A percentile compares a stretch with the other conserved stretches of the same genome.
Conservation (phyloP, 2,329 filamentous ascomycete genomes). For the Penicillium sp. region DNA sequence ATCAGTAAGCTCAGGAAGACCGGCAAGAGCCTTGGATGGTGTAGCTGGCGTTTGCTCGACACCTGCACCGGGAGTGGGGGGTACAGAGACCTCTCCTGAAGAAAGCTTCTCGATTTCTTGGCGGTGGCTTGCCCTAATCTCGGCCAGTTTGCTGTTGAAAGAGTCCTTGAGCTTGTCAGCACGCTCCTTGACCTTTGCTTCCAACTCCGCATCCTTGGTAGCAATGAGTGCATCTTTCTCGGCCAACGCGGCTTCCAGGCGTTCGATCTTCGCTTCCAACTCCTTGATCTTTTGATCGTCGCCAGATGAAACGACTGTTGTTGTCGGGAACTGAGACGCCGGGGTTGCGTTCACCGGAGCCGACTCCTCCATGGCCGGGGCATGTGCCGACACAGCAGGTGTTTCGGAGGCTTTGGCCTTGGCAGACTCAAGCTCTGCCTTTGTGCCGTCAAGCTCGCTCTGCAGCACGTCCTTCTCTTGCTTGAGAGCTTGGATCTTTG, state of each 20-base stretch:
- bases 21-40: constrained; percentile 33
- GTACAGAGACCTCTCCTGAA: constrained; percentile 41
- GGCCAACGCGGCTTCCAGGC: constrained; percentile 54
- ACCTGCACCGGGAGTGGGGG: constrained; percentile 26
- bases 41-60: constrained; percentile 31
- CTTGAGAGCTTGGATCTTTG: constrained; percentile 54
- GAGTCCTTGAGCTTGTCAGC: constrained; percentile 65
- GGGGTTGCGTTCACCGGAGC: constrained; percentile 42
- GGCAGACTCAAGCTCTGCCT: constrained; percentile 56
- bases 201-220: constrained; percentile 53
- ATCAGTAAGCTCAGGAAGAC: constrained; percentile 49
- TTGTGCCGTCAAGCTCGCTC: constrained; percentile 64
- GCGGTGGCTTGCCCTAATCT: constrained; percentile 54
- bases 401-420: constrained; percentile 57
- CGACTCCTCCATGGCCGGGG: constrained; percentile 41
- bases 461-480: constrained; percentile 71
- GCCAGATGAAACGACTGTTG: constrained; percentile 25
- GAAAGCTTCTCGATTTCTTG: constrained; percentile 53
- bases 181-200: constrained; percentile 51
- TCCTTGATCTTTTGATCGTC: constrained; percentile 62
- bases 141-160: constrained; percentile 68
- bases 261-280: constrained; percentile 62
- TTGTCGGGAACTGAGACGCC: constrained; percentile 34
- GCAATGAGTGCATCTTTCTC: constrained; percentile 51
- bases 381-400: constrained; percentile 45